A percentile compares a stretch with the other conserved stretches of the same genome.
Evolutionary conservation across 2,329 filamentous ascomycete species (phyloP).

Genomic region (Pyrenophora tritici-repentis): DNA sequence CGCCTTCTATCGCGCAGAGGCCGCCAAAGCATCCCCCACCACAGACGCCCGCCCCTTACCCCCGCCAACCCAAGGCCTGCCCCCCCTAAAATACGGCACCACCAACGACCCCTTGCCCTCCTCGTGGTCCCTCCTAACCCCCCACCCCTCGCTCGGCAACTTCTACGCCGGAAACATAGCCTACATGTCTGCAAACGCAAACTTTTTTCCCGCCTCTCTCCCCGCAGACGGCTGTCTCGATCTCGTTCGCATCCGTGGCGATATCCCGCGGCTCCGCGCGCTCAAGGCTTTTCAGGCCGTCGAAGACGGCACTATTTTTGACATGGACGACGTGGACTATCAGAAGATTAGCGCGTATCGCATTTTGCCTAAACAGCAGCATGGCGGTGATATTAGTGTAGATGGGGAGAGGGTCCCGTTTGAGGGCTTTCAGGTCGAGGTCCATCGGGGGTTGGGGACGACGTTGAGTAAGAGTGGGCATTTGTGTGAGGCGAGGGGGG

Average conservation of each 20-base stretch:
- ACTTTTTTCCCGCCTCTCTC: constrained; percentile 84
- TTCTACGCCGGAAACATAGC: constrained; percentile 97
- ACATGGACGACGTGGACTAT: constrained; percentile 76
- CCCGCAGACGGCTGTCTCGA: constrained; percentile 87
- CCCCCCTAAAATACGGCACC: constrained; percentile 77
- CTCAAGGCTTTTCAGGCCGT: constrained; percentile 73
- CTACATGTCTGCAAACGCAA: constrained; percentile 83
- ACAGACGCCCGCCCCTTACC: constrained; percentile 34
- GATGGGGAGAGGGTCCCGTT: constrained; percentile 90
- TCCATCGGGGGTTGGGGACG: constrained; percentile 80
- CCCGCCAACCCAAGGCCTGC: constrained; percentile 57
- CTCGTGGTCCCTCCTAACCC: constrained; percentile 74
- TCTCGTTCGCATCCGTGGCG: constrained; percentile 77
- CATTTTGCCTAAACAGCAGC: constrained; percentile 70
- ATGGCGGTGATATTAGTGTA: constrained; percentile 83
- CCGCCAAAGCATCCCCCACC: constrained; percentile 27
- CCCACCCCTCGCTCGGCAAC: constrained; percentile 80
- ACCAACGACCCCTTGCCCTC: constrained; percentile 75
- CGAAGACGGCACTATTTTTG: constrained; percentile 76
- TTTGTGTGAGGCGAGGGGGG: constrained; percentile 66
- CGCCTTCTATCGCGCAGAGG: constrained; percentile 65
- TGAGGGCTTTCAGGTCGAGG: constrained; percentile 86
- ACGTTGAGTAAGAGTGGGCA: constrained; percentile 77
- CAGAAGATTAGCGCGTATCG: constrained; percentile 87
- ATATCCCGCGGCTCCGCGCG: constrained; percentile 69